Percentiles rank a stretch among this genome's conserved stretches.
Conservation (phyloP, 176 grass and related monocot species). For the Puya raimondii region DNA sequence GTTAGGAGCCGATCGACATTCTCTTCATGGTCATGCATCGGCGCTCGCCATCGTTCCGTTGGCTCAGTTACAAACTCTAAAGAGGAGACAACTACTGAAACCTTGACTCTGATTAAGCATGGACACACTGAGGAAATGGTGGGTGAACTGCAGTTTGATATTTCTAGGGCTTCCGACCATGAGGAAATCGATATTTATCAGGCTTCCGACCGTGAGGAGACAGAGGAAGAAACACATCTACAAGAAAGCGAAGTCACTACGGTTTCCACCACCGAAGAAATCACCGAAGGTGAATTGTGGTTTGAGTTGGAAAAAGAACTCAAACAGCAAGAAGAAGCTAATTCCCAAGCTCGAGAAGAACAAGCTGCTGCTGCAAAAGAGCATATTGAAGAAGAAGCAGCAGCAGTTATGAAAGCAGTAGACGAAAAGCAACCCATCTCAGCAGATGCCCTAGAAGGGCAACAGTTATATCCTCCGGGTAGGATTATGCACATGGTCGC, state of each 20-base stretch:
- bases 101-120: conserved; percentile 34
- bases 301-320: conserved; percentile 79
- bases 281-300: conserved; percentile 69
- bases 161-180: conserved; percentile 39
- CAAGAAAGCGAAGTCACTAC: conserved; percentile 37
- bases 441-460: conserved; percentile 42
- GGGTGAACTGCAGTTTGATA: conserved; percentile 49
- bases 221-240: conserved; percentile 64
- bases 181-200: conserved; percentile 28
- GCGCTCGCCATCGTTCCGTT: conserved; percentile 66
- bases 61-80: conserved; percentile 38
- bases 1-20: conserved; percentile 66
- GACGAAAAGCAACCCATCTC: conserved; percentile 51
- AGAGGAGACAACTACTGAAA: conserved; percentile 38
- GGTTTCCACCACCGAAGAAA: conserved; percentile 46
- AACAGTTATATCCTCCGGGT: conserved; percentile 91
- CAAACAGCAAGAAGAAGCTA: conserved; percentile 30
- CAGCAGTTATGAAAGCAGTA: conserved; percentile 34
- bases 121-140: conserved; percentile 19
- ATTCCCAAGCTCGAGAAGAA: conserved; percentile 21
- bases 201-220: conserved; percentile 47
- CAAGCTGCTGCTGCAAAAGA: conserved; percentile 31
- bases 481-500: conserved; percentile 95
- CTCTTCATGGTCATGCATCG: conserved; percentile 95
- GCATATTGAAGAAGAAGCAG: conserved; percentile 36